Conservation (phyloP, 2,329 filamentous ascomycete species). For the Mollisiaceae sp. region DNA sequence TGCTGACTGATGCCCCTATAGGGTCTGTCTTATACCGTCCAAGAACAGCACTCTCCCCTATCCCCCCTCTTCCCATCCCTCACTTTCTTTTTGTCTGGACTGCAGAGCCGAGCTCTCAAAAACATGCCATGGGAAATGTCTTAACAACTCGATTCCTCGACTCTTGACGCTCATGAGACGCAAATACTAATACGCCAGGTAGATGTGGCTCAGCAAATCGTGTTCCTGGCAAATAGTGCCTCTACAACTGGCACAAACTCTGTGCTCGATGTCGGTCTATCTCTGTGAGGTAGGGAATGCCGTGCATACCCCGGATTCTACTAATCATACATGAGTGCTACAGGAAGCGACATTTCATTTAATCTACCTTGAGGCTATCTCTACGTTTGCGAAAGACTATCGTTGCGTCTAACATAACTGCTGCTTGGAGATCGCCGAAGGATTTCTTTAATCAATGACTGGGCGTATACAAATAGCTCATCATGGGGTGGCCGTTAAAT, state of each 20-base stretch:
- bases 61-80: no score
- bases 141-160: no score
- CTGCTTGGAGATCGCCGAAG: no score
- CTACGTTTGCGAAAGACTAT: neutral
- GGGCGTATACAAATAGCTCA: neutral
- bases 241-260: conserved; percentile 59
- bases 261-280: conserved; percentile 53
- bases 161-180: no score
- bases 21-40: no score
- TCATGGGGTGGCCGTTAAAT: neutral
- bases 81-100: no score
- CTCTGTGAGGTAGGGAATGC: conserved; percentile 23
- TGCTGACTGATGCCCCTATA: no score
- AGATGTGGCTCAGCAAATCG: conserved; percentile 60
- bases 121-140: no score
- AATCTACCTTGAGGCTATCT: neutral
- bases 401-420: neutral
- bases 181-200: conserved; percentile 30
- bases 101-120: no score
- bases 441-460: no score
- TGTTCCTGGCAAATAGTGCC: conserved; percentile 53
- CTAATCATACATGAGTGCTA: neutral
- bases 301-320: neutral
- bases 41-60: no score
- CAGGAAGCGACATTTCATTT: neutral